Base-by-base conservation (phyloP, 495 filamentous ascomycete genomes). In the Penicillium paxilli region DNA sequence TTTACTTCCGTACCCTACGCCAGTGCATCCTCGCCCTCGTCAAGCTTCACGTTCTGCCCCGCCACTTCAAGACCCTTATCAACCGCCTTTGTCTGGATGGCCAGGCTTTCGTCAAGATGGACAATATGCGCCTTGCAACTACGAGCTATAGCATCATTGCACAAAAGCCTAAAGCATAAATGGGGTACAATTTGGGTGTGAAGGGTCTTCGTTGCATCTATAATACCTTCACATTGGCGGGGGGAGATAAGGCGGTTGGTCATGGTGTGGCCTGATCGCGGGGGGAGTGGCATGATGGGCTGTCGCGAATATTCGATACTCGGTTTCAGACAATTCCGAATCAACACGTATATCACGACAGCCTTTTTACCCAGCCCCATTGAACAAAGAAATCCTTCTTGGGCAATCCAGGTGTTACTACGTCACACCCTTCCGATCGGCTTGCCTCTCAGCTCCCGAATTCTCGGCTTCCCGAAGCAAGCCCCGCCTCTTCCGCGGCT, bases 81-180 rank as follows among this genome's bases (percentile, higher is more conserved):
- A 80, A 86, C 55, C 77, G 83, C n/a, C 62, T 86, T 28, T 83
- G 81, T 54, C 63, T 84, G 25, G 82, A 85, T 53, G 80, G 82
- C 0, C 71, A 83, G 58, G 82, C 83, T 0, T 86, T 86, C 49
- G 77, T 86, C 51, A 76, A 84, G 73, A 84, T 84, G 79, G 83
- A 86, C 49, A 77, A 66, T 26, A 80, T 82, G 76, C 78, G 81
- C 12, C 66, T 86, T 16, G 78, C 81, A 20, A 80, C 81, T 6
- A 86, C 83, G 22, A 84, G 80, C 47, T 85, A 86, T 49, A 81
- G 82, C 55, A 77, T 84, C 56, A 76, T 86, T 48, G 83, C 82
- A 8, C 76, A 80, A 68, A 86, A 86, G 66, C 83, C 81, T 3
- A 41, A 40, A n/a, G 54, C 54, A 48, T 65, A 50, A 49, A 41